A percentile compares a stretch with the other conserved stretches of the same genome.
Conservation (phyloP, 331 rosid species). For the Saraca asoca region DNA sequence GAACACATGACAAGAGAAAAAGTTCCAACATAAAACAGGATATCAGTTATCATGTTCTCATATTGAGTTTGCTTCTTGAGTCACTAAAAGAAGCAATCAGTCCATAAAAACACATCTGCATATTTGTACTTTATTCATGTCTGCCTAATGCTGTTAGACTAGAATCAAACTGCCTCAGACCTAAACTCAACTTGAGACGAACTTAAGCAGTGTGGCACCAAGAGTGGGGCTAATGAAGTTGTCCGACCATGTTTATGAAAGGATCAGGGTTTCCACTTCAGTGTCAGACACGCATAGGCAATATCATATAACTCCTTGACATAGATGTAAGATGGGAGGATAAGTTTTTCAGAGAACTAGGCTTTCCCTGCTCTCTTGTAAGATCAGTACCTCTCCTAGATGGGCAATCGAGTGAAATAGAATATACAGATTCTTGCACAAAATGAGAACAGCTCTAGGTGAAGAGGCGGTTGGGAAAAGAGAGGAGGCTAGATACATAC, state of each 20-base stretch:
- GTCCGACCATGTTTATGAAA: background rate
- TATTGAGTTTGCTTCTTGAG: no score
- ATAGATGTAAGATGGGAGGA: background rate
- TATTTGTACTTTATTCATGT: background rate
- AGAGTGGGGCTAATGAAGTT: background rate
- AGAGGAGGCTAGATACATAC: background rate
- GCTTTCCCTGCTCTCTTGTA: background rate
- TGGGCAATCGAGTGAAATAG: background rate
- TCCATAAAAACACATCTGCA: background rate
- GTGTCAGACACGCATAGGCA: background rate
- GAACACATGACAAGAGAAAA: slow-evolving; percentile 21
- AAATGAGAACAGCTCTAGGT: background rate
- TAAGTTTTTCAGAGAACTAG: background rate
- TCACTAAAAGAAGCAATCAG: background rate
- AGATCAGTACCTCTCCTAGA: background rate
- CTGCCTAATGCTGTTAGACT: background rate
- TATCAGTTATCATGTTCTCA: slow-evolving; percentile 1
- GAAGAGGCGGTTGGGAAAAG: background rate
- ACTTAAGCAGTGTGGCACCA: background rate
- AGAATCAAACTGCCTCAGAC: background rate
- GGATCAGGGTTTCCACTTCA: background rate
- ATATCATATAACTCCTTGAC: background rate
- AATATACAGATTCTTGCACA: background rate
- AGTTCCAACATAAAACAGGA: slow-evolving; percentile 20
- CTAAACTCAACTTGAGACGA: background rate